A percentile compares a stretch with the other conserved stretches of the same genome.
phyloP scores from a whole-genome alignment of 139 green algal genomes.

The Haematococcus sp. region DNA sequence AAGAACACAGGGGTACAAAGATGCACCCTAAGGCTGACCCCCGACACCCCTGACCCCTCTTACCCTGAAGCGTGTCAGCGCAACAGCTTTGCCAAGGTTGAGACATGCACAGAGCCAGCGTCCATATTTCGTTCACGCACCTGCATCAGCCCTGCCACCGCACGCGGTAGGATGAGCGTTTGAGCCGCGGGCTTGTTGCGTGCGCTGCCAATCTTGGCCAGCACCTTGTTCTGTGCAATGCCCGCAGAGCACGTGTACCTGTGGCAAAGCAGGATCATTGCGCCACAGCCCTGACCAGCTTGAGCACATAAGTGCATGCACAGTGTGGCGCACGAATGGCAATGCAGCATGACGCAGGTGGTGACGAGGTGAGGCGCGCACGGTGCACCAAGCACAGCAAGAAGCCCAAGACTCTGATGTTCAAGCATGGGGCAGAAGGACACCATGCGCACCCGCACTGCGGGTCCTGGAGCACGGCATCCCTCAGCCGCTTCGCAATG shows the following conservation, averaged over 20 bases:
- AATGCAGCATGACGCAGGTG: no score
- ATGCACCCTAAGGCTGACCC: not conserved
- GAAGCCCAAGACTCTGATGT: not conserved
- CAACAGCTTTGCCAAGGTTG: not conserved
- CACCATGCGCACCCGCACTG: not conserved
- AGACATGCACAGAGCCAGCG: no score
- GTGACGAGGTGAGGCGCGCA: no score
- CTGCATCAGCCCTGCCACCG: conserved; percentile 60
- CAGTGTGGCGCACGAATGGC: no score
- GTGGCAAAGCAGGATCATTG: not conserved
- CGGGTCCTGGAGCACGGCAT: not conserved
- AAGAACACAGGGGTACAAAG: not conserved
- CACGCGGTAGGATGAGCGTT: conserved; percentile 70
- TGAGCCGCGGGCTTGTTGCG: conserved; percentile 89
- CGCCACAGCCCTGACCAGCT: not conserved
- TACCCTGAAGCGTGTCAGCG: not conserved
- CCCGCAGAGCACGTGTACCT: conserved; percentile 63
- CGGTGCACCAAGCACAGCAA: not conserved
- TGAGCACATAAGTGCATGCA: no score
- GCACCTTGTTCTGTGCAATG: conserved; percentile 81
- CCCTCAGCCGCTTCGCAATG: conserved; percentile 10
- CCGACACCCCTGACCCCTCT: no score
- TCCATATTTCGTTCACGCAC: conserved; percentile 6
- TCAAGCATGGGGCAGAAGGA: no score
- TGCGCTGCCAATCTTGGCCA: conserved; percentile 85